Base-by-base conservation (phyloP, 148 eudicot species). In the Rhododendron williamsianum region DNA sequence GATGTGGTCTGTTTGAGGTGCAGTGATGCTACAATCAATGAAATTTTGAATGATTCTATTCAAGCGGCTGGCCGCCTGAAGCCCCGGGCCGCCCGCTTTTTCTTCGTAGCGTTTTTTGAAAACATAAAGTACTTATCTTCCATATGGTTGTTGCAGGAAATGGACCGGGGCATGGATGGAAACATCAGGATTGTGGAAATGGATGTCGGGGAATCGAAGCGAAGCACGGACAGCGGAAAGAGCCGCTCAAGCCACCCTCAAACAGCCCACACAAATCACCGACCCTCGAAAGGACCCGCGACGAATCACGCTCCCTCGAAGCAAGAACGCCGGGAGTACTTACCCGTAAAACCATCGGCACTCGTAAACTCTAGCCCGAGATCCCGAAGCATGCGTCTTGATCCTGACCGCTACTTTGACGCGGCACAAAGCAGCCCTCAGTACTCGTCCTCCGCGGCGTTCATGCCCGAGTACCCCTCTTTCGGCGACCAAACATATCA, bases 121-220 rank as follows among this genome's bases (percentile, higher is more conserved):
- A 2, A 11, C 52, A 48, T 49, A 5, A 41, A 41, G 8, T 27
- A 33, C 33, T 71, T 13, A 9, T 33, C 36, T 71, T 30, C 76
- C 13, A 30, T 35, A 30, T 30, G 16, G 33, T 74, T 38, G 43
- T 25, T 82, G 19, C 72, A 94, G 98, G 98, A 93, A n/a, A 86
- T 81, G 19, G 45, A 36, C 21, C 16, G 46, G 46, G 23, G 48
- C 21, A 76, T 19, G 27, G 96, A 96, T 51, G 98, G 94, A 89
- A 91, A 92, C 86, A 90, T 94, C 38, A 96, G 93, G 86, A 95
- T 94, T 60, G 98, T 96, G 35, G 99, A 96, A 72, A 91, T 96
- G 98, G 99, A 96, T 84, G 82, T 80, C 9, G 98, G 96, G 12
- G 93, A 95, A 63, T 51, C 86, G 19, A 89, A 60, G 73, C 82